Conservation (phyloP, 139 green algal species). For the Marvania coccoides region DNA sequence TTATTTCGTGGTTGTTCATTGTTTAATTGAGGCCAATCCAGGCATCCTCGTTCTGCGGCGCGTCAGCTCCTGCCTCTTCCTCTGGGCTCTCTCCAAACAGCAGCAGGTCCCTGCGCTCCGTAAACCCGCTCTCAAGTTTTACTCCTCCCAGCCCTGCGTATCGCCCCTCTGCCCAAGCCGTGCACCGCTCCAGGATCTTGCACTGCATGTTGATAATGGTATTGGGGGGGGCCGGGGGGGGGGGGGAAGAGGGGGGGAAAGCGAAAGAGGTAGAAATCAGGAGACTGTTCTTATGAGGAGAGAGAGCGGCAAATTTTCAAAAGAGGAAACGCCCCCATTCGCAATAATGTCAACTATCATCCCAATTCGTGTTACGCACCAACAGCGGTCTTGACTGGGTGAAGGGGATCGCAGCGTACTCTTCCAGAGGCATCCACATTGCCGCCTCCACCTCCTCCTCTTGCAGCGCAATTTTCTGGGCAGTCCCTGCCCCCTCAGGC, state of each 20-base stretch:
- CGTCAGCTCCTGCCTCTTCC: not conserved
- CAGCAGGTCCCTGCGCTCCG: constrained; percentile 16
- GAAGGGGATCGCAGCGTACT: constrained; percentile 39
- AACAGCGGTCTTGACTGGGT: not conserved
- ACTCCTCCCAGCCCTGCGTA: constrained; percentile 17
- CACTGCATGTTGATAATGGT: too few relatives aligned
- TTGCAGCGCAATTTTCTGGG: constrained; percentile 48
- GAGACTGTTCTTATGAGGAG: too few relatives aligned
- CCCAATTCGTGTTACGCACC: too few relatives aligned
- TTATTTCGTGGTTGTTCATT: not conserved
- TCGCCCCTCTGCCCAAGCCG: constrained; percentile 8
- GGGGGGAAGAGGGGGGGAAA: too few relatives aligned
- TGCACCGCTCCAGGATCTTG: constrained; percentile 12
- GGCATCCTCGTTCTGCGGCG: not conserved
- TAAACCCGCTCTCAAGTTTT: constrained; percentile 16
- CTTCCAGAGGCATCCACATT: constrained; percentile 54
- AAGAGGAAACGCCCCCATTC: too few relatives aligned
- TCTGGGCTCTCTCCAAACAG: constrained; percentile 20
- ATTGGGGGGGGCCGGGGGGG: too few relatives aligned
- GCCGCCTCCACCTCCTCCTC: constrained; percentile 46
- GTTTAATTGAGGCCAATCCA: constrained; percentile 21
- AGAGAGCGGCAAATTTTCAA: too few relatives aligned
- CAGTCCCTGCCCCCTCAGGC: not conserved
- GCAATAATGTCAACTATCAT: too few relatives aligned
- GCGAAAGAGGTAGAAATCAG: too few relatives aligned